Percentiles rank a stretch among this genome's conserved stretches.
Evolutionary conservation across 2,329 filamentous ascomycete species (phyloP).

Genomic region (Trichoderma atrobrunneum): DNA sequence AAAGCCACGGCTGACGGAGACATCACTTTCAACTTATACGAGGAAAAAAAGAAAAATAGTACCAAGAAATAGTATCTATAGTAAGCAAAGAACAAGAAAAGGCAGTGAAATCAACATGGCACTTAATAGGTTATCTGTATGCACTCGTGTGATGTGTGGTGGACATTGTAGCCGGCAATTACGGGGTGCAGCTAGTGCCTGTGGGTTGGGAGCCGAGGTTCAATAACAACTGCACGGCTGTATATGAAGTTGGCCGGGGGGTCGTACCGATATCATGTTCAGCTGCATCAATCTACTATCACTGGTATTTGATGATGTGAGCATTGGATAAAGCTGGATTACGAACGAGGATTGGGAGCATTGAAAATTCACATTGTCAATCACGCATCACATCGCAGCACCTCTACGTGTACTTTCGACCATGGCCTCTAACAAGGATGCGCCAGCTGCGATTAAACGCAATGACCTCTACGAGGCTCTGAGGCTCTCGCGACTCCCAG

Average conservation of each 20-base stretch:
- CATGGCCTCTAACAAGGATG: not conserved
- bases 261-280: not conserved
- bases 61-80: not conserved
- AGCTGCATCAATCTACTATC: not conserved
- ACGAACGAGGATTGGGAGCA: not conserved
- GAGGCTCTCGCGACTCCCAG: constrained; percentile 28
- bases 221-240: not conserved
- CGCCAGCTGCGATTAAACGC: constrained; percentile 20
- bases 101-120: not conserved
- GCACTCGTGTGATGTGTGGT: not conserved
- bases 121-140: not conserved
- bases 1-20: not conserved
- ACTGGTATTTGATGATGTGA: not conserved
- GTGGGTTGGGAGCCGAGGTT: not conserved
- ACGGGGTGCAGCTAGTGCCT: not conserved
- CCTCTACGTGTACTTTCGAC: not conserved
- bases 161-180: not conserved
- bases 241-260: not conserved
- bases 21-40: not conserved
- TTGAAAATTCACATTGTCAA: not conserved
- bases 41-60: not conserved
- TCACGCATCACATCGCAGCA: not conserved
- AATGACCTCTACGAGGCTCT: constrained; percentile 32
- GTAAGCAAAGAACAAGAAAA: not conserved
- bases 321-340: not conserved